Conservation (phyloP, 2,329 filamentous ascomycete species). For the Cercospora sp. region DNA sequence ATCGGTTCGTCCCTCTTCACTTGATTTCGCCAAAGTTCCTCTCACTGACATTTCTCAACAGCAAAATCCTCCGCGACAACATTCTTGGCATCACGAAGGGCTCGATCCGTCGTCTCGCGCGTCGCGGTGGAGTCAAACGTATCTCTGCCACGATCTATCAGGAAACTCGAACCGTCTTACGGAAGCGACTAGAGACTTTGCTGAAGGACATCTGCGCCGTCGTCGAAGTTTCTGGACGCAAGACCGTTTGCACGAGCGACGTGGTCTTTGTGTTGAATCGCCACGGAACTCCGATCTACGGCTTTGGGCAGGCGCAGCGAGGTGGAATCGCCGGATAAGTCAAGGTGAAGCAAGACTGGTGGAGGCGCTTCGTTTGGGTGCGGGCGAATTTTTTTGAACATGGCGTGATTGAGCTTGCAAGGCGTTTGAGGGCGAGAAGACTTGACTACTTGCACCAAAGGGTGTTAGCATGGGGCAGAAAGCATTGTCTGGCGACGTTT, state of each 20-base stretch:
- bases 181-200: slow-evolving; percentile 56
- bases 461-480: neutral
- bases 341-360: too few species aligned
- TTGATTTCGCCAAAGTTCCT: slow-evolving; percentile 65
- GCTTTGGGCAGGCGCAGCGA: slow-evolving; percentile 14
- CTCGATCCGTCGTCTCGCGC: slow-evolving; percentile 64
- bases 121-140: slow-evolving; percentile 74
- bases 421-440: neutral
- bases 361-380: too few species aligned
- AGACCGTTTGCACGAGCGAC: slow-evolving; percentile 65
- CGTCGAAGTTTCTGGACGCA: slow-evolving; percentile 38
- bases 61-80: slow-evolving; percentile 98
- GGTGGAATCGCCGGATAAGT: too few species aligned
- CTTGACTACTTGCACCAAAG: neutral
- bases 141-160: slow-evolving; percentile 67
- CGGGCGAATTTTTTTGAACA: too few species aligned
- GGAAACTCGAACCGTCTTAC: slow-evolving; percentile 58
- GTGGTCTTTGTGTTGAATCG: slow-evolving; percentile 55
- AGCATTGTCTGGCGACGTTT: neutral
- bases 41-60: slow-evolving; percentile 40
- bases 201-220: slow-evolving; percentile 33
- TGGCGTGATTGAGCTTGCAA: too few species aligned
- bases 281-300: slow-evolving; percentile 23
- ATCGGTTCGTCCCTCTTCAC: slow-evolving; percentile 24
- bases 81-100: slow-evolving; percentile 94